Base-by-base conservation (phyloP, 140 eudicot genomes). In the Oenanthe javanica region DNA sequence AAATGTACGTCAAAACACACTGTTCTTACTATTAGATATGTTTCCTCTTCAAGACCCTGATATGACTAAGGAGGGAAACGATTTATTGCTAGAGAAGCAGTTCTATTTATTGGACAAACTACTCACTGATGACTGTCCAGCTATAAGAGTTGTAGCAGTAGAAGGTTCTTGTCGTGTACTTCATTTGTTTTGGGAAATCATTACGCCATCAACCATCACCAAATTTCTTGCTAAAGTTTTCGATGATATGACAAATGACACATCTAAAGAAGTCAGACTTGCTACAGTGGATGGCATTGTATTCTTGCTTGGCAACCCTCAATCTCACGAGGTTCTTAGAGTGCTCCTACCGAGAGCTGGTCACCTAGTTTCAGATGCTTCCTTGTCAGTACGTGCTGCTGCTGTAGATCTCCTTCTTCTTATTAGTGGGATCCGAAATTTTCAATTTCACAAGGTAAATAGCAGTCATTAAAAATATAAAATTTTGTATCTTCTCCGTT, bases 11-110 rank as follows among this genome's bases (percentile, higher is more conserved):
- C 96, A 84, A 81, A 96, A 96, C 86, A 93, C 99, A 12, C 77
- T 96, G 86, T 96, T 89, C 86, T 84, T 96, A 63, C 94, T 96
- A 70, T 77, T 96, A 51, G 99, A 96, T 57, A 81, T 96, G 79
- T 96, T 96, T 77, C 99, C 99, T 80, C 91, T 96, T 52, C 98
- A 93, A 89, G 98, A 96, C 80, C 99, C 99, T 15, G 98, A 91
- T 76, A 87, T 95, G 18, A 93, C 92, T 48, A 88, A 96, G 82
- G 99, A 96, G 80, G 93, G 84, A 63, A 91, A 93, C 80, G 98
- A 93, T 64, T 77, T 89, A 45, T 76, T 96, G 80, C 92, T 91
- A 63, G 91, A 96, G 40, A 96, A 85, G 75, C 98, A 96, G 71
- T 88, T 89, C 77, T 96, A 91, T 86, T 88, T 96, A 49, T 55